phyloP scores from a whole-genome alignment of 148 eudicot species.

The Rhododendron mucronatum region DNA sequence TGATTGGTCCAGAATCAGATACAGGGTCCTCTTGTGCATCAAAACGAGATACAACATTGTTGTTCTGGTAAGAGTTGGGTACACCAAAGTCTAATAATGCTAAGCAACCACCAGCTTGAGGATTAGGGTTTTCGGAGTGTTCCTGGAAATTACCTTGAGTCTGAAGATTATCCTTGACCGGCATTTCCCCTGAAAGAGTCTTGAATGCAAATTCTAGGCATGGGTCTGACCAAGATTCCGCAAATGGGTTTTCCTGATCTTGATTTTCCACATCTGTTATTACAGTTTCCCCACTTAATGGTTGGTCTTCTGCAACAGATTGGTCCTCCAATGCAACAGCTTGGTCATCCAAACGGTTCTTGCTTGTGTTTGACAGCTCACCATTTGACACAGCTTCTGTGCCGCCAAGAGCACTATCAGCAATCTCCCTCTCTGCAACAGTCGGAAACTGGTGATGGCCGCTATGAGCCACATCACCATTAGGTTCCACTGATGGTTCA shows the following conservation, averaged over 20 bases:
- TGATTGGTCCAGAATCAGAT: neutral
- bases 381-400: neutral
- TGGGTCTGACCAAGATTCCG: constrained; percentile 7
- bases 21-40: neutral
- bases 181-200: constrained; percentile 14
- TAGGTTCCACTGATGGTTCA: neutral
- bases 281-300: neutral
- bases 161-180: neutral
- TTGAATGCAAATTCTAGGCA: constrained; percentile 19
- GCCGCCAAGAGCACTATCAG: neutral
- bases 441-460: neutral
- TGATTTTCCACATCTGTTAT: neutral
- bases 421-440: neutral
- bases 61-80: neutral
- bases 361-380: neutral
- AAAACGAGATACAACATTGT: neutral
- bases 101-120: neutral
- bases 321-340: constrained; percentile 1
- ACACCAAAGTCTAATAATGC: neutral
- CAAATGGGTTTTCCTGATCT: neutral
- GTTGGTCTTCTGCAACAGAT: neutral
- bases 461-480: neutral
- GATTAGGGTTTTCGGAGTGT: neutral
- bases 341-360: neutral
- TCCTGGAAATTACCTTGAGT: neutral